Conservation (phyloP, 106 monocot genomes). For the Acorus calamus region DNA sequence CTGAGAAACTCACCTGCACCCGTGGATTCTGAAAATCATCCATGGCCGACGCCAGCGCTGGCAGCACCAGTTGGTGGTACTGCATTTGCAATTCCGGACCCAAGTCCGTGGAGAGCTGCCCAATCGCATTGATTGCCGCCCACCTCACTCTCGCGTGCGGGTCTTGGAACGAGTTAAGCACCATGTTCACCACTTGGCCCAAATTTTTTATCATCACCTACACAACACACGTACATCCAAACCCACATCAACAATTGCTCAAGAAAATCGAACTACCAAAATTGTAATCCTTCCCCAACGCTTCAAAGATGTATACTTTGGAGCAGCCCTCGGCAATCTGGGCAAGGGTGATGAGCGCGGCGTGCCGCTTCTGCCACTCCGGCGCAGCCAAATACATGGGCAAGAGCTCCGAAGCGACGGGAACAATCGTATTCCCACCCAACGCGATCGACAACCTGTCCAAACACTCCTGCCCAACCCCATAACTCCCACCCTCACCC, state of each 20-base stretch:
- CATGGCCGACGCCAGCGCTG: conserved; percentile 87
- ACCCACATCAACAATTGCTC: too few relatives aligned
- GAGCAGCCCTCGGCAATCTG: conserved; percentile 98
- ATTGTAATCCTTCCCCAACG: too few relatives aligned
- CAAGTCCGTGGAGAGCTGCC: conserved; percentile 88
- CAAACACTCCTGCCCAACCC: conserved; percentile 84
- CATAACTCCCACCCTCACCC: conserved; percentile 78
- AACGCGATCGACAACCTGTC: conserved; percentile 76
- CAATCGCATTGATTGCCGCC: conserved; percentile 96
- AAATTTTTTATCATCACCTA: conserved; percentile 94
- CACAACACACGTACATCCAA: too few relatives aligned
- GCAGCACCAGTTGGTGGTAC: conserved; percentile 73
- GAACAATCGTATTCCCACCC: conserved; percentile 86
- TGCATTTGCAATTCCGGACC: conserved; percentile 84
- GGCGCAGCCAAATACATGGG: conserved; percentile 58
- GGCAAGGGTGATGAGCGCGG: conserved; percentile 86
- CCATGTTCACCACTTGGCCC: conserved; percentile 86
- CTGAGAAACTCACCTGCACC: conserved; percentile 55
- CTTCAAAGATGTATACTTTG: conserved; percentile 33
- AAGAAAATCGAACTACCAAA: too few relatives aligned
- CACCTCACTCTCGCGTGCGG: conserved; percentile 84
- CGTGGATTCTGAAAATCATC: conserved; percentile 98
- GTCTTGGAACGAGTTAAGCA: conserved; percentile 77
- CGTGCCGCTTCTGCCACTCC: conserved; percentile 95
- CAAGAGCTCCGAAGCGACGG: conserved; percentile 73